A percentile compares a stretch with the other conserved stretches of the same genome.
phyloP scores from a whole-genome alignment of 2,329 filamentous ascomycete species.

The Fusarium guadeloupense region DNA sequence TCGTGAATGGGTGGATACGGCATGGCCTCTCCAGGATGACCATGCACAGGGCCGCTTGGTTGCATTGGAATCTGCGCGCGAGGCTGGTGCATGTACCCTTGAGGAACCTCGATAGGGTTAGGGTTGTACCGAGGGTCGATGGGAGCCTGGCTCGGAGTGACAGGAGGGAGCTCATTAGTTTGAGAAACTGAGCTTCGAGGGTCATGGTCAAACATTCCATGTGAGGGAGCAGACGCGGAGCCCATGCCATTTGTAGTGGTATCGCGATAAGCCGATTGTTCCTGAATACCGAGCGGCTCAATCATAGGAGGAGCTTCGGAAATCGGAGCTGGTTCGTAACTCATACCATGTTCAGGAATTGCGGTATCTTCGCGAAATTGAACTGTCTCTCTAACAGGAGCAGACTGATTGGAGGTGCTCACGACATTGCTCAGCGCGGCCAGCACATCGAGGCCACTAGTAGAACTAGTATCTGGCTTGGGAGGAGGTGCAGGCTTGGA shows the following conservation, averaged over 20 bases:
- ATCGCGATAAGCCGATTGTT: constrained; percentile 24
- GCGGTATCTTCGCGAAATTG: constrained; percentile 2
- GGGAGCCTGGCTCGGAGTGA: constrained; percentile 35
- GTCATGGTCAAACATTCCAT: constrained; percentile 31
- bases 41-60: constrained; percentile 36
- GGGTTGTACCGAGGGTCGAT: constrained; percentile 39
- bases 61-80: constrained; percentile 39
- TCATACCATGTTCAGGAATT: constrained; percentile 3
- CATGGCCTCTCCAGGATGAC: constrained; percentile 34
- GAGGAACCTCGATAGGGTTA: constrained; percentile 38
- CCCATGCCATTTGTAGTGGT: constrained; percentile 8
- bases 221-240: constrained; percentile 3
- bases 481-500: constrained; percentile 46
- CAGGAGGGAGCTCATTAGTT: constrained; percentile 37
- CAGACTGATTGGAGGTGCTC: constrained; percentile 37
- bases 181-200: constrained; percentile 36
- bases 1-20: constrained; percentile 44
- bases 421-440: constrained; percentile 50
- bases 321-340: constrained; percentile 19
- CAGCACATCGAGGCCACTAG: constrained; percentile 46
- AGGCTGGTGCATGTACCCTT: constrained; percentile 41
- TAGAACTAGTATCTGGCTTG: constrained; percentile 35
- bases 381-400: constrained; percentile 4
- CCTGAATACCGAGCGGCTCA: constrained; percentile 11
- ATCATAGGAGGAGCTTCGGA: constrained; percentile 13